Base-by-base conservation (phyloP, 441 rosid genomes). In the Syzygium syzygioides region DNA sequence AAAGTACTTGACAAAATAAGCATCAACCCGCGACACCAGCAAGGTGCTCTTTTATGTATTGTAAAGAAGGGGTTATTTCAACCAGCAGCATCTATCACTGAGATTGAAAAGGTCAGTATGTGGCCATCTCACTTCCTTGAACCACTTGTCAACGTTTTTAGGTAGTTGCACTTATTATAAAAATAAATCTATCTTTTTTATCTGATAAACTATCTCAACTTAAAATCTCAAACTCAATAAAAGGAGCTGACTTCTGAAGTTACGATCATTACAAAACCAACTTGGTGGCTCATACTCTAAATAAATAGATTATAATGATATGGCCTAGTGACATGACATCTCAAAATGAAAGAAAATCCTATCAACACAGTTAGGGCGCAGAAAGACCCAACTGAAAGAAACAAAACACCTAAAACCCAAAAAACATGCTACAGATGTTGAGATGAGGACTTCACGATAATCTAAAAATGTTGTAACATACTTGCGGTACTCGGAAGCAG, bases 401-500 rank as follows among this genome's bases (percentile, higher is more conserved):
- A 76, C 52, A 41, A 41, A 76, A 48, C 18, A 41, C 83, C 83
- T 41, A 41, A 2, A 5, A 76, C 23, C 83, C 83, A 6, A 13
- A 76, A 71, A 11, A 41, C 53, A 76, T 23, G 52, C 83, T 6
- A 13, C 52, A 76, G 48, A 41, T 76, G 83, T 41, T 23, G 53
- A 41, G 53, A 76, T 76, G 52, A 41, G n/a, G 1, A 41, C n/a
- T 76, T 41, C n/a, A 23, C 41, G 18, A 76, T 10, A 76, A 76
- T 76, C 53, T 23, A 18, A 76, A 76, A 76, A 48, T 64, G 53
- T 34, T 85, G 68, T 86, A 54, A 93, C 98, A 86, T 95, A 98
- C 98, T 94, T 98, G 95, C 99, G 96, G 92, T 94, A 98, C 89
- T 98, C 98, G 26, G 98, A 97, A 80, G 92, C 93, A 89, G 99